Base-by-base conservation (phyloP, 2,329 filamentous ascomycete genomes). In the Aspergillus pseudoglaucus region DNA sequence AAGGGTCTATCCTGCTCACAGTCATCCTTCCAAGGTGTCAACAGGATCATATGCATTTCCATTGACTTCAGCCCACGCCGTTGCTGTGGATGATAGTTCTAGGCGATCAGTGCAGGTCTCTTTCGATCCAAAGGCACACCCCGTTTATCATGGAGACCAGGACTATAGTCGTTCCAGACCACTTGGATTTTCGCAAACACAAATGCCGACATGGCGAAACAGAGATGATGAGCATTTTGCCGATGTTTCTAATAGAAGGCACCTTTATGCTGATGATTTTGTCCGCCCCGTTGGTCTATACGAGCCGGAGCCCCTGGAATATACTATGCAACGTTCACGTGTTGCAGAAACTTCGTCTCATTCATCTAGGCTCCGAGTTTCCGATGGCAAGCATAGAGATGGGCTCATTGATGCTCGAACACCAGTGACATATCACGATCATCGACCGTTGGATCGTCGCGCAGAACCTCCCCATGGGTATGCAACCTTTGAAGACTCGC, bases 231-330 rank as follows among this genome's bases (percentile, higher is more conserved):
- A 50, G n/a, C 52, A 47, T 33, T 52, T 51, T 22, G 12, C 47
- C 45, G 55, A 54, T 42, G 22, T 49, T 20, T 48, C 52, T 30
- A 50, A 53, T 20, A 58, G 55, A 40, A 61, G 59, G 39, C 59
- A 56, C 25, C 54, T 63, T 30, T 67, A 70, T 54, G 64, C 66
- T 10, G 62, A 68, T 50, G 66, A 61, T 48, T 68, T 70, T 52
- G 60, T 68, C 47, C 65, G 64, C 47, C 58, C 59, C 32, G 52
- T 69, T 57, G 61, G 62, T 45, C 49, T 58, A 23, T 57, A 56
- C 35, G 62, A 62, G 18, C 49, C 53, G 39, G 46, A 51, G 35
- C 53, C 54, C 25, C 42, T 53, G 45, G 57, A 58, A 25, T 55
- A 58, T 35, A 44, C 47, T n/a, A 30, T 48, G 14, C 59, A 51